phyloP scores from a whole-genome alignment of 2,329 filamentous ascomycete genomes.

The Geosmithia morbida region DNA sequence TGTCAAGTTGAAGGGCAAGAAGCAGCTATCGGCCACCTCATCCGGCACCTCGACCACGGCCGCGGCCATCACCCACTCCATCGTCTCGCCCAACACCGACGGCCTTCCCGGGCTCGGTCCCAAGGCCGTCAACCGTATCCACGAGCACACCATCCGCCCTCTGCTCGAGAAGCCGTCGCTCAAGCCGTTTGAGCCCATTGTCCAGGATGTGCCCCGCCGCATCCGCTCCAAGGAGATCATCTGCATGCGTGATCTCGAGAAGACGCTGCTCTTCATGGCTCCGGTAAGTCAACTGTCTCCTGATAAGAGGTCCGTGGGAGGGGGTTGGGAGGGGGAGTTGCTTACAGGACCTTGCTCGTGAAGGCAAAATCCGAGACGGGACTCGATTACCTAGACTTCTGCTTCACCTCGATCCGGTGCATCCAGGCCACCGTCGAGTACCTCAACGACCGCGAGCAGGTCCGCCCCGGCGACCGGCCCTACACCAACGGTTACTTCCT shows the following conservation, averaged over 20 bases:
- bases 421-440: slow-evolving; percentile 80
- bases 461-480: slow-evolving; percentile 69
- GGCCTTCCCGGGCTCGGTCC: slow-evolving; percentile 49
- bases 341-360: slow-evolving; percentile 55
- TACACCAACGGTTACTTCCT: slow-evolving; percentile 96
- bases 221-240: slow-evolving; percentile 77
- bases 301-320: slow-evolving; percentile 40
- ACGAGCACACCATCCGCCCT: slow-evolving; percentile 64
- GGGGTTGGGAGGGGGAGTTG: too few species aligned
- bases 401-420: slow-evolving; percentile 78
- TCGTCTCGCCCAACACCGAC: slow-evolving; percentile 29
- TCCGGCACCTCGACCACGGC: slow-evolving; percentile 22
- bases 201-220: slow-evolving; percentile 63
- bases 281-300: slow-evolving; percentile 66
- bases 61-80: slow-evolving; percentile 44
- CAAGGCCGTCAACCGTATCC: slow-evolving; percentile 62
- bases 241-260: slow-evolving; percentile 86
- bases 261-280: slow-evolving; percentile 80
- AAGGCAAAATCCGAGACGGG: slow-evolving; percentile 67
- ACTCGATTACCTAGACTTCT: slow-evolving; percentile 68
- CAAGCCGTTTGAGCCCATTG: slow-evolving; percentile 67
- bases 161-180: slow-evolving; percentile 59
- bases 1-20: slow-evolving; percentile 22
- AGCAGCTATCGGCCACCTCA: background rate
- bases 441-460: slow-evolving; percentile 75